Evolutionary conservation across 768 basidiomycete species (phyloP), one percentile per base, ranked within the genome.

Genomic region (Psilocybe cubensis): DNA sequence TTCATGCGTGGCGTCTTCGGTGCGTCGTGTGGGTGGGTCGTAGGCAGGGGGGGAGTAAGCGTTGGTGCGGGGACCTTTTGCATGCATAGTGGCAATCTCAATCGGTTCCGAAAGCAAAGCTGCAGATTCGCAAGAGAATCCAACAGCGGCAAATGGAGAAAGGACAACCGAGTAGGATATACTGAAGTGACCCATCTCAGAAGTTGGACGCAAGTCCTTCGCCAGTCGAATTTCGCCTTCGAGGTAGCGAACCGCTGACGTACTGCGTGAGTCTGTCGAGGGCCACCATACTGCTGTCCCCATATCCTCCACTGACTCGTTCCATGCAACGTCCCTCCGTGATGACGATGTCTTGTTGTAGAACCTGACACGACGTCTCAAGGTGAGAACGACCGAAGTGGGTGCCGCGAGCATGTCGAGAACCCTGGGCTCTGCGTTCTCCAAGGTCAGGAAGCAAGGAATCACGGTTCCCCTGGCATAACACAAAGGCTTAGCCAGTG

Each of bases 1-100:
- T 24, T 52, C 27, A 27, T 38, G 56, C 33, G 61, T 45, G 28
- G 65, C 66, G 24, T 65, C 70, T 24, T 75, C 66, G 44, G 63
- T 62, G 47, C 65, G 66, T 70, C 66, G 69, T 66, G 70, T 57
- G 59, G 63, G 51, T 20, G 70, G 59, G 45, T 79, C 75, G 59
- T 83, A 83, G 54, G 74, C 75, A 49, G 82, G 82, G 38, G 83
- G 83, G 9, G 82, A 72, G 63, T 82, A 83, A 17, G 77, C 76
- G 21, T 73, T 71, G 21, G 80, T 76, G 23, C 80, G 77, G 17
- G 81, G 79, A 20, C 82, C 83, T 67, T 75, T 77, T 9, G 77
- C 76, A 57, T 81, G 74, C 70, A 79, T 75, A 3, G 83, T 83
- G 21, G 78, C 79, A 47, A 85, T 82, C 62, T 81, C 78, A 24